These are phyloP conservation scores for Pestalotiopsis sp. DNA, from an alignment of 2,329 filamentous ascomycete genomes.

Conservation along the genomic window DNA sequence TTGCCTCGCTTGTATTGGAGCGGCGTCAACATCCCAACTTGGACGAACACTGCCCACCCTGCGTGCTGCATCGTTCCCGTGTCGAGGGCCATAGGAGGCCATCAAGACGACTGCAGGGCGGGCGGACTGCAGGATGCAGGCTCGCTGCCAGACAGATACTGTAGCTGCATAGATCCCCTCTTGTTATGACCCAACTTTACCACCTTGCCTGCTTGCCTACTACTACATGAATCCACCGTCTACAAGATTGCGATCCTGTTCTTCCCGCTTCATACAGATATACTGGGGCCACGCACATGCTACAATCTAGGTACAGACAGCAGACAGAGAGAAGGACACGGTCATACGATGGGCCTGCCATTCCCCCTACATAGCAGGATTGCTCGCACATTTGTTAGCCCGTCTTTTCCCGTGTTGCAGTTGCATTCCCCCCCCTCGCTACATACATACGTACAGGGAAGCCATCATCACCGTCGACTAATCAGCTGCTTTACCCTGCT, in stretches of 20 bases:
- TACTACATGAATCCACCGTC: not conserved
- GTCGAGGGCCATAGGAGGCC: not conserved
- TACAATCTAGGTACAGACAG: too few species aligned
- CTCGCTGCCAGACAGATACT: not conserved
- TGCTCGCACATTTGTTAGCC: not conserved
- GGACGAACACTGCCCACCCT: not conserved
- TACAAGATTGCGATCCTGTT: not conserved
- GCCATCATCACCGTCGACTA: not conserved
- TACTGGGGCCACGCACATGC: too few species aligned
- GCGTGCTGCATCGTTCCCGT: not conserved
- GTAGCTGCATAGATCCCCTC: not conserved
- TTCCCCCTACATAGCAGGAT: not conserved
- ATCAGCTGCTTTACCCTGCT: not conserved
- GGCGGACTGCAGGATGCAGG: not conserved
- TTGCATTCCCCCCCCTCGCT: not conserved
- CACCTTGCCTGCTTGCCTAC: too few species aligned
- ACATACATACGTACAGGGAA: not conserved
- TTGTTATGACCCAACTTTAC: not conserved
- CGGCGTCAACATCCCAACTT: not conserved
- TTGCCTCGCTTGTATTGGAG: not conserved
- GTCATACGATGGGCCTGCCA: not conserved
- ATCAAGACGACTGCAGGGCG: not conserved
- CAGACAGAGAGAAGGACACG: not conserved
- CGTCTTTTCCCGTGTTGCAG: slow-evolving; percentile 1
- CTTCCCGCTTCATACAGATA: not conserved